phyloP scores from a whole-genome alignment of 164 flowering plant genomes.

The Macadamia tetraphylla region DNA sequence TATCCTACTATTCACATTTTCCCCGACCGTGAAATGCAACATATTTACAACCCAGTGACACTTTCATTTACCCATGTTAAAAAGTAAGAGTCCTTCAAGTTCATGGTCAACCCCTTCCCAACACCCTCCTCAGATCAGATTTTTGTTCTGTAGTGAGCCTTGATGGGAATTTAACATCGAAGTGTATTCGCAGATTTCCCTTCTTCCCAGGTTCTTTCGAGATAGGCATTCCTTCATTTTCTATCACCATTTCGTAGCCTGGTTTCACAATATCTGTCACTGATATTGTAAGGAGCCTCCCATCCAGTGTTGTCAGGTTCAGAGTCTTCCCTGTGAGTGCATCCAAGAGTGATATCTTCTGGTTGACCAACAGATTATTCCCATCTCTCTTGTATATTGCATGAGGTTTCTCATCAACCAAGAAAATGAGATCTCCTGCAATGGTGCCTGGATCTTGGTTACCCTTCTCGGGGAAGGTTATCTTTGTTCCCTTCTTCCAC shows the following conservation, averaged over 20 bases:
- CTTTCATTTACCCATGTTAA: neutral
- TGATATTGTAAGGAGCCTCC: conserved; percentile 51
- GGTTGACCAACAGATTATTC: conserved; percentile 62
- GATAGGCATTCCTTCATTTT: conserved; percentile 92
- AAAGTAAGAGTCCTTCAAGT: too few species aligned
- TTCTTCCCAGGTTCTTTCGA: conserved; percentile 75
- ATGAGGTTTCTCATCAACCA: conserved; percentile 89
- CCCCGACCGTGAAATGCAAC: neutral
- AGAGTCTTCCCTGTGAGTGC: conserved; percentile 83
- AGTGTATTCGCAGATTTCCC: conserved; percentile 67
- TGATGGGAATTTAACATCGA: conserved; percentile 76
- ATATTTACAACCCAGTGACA: neutral
- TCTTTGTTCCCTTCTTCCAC: conserved; percentile 96
- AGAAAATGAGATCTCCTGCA: conserved; percentile 78
- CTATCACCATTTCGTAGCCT: conserved; percentile 58
- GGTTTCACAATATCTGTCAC: conserved; percentile 66
- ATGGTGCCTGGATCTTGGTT: conserved; percentile 59
- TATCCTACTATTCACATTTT: neutral
- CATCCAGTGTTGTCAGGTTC: conserved; percentile 63
- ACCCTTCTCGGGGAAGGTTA: conserved; percentile 90
- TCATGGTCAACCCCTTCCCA: conserved; percentile 33
- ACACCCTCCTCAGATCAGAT: conserved; percentile 52
- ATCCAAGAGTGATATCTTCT: conserved; percentile 64
- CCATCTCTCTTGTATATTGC: conserved; percentile 71
- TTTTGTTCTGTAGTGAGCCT: conserved; percentile 75